Evolutionary conservation across 1,139 yeast species (phyloP).

Genomic region (Wickerhamiella infanticola): DNA sequence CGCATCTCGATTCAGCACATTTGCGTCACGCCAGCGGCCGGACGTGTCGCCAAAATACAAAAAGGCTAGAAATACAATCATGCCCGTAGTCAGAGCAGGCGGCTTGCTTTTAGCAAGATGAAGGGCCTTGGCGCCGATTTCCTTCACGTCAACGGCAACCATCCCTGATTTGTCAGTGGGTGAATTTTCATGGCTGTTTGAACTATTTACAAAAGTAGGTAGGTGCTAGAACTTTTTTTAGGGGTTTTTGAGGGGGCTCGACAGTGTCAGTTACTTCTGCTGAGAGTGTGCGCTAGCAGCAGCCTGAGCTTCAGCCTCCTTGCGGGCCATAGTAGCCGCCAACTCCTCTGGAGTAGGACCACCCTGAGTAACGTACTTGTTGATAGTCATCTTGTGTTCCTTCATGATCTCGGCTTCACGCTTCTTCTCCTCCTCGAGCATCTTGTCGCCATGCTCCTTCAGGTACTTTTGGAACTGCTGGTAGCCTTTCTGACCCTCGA

Average conservation of each 20-base stretch:
- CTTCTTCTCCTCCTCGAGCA: constrained; percentile 65
- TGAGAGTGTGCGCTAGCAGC: constrained; percentile 1
- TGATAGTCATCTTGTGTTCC: constrained; percentile 61
- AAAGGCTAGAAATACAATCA: constrained; percentile 37
- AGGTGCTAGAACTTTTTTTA: too few relatives aligned
- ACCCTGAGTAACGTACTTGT: constrained; percentile 73
- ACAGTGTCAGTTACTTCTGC: constrained; percentile 1
- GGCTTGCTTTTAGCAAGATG: constrained; percentile 18
- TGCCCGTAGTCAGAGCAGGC: constrained; percentile 58
- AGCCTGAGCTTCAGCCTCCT: constrained; percentile 23
- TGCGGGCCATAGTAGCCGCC: constrained; percentile 46
- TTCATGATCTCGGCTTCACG: constrained; percentile 69
- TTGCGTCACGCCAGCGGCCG: constrained; percentile 23
- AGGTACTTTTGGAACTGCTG: constrained; percentile 69
- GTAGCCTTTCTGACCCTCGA: constrained; percentile 84
- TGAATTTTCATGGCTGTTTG: background rate
- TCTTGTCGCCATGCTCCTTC: constrained; percentile 77
- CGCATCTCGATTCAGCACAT: constrained; percentile 36
- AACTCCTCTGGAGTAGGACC: constrained; percentile 76
- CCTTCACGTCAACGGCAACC: background rate
- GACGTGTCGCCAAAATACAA: constrained; percentile 22
- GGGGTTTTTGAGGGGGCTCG: too few relatives aligned
- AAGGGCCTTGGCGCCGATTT: background rate
- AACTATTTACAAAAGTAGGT: background rate
- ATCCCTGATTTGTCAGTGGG: background rate